phyloP scores from a whole-genome alignment of 2,329 filamentous ascomycete species.

The Alternaria gansuensis region DNA sequence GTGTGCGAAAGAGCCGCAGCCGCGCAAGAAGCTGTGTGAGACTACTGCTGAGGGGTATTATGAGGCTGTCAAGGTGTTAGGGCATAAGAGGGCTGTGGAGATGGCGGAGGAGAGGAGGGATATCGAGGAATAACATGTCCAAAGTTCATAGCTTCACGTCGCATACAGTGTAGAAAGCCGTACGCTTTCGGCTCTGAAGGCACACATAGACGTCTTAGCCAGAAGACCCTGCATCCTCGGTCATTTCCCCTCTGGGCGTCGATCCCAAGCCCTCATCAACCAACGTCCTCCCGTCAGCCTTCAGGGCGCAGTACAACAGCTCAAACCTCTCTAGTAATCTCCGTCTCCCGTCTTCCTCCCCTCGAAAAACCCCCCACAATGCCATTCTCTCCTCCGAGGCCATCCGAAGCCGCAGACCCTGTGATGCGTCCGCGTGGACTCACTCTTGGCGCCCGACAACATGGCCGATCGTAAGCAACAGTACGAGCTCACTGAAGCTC shows the following conservation, averaged over 20 bases:
- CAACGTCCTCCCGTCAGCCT: conserved; percentile 19
- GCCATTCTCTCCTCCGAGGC: background rate
- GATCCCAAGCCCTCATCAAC: conserved; percentile 9
- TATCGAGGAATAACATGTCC: background rate
- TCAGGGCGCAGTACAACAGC: conserved; percentile 1
- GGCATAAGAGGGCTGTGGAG: background rate
- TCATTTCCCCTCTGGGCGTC: conserved; percentile 4
- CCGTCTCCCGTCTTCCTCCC: conserved; percentile 1
- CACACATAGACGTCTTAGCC: conserved; percentile 11
- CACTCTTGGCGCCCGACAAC: conserved; percentile 24
- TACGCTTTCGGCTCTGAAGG: background rate
- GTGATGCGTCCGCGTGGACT: conserved; percentile 20
- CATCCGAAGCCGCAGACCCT: conserved; percentile 14
- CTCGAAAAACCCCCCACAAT: background rate
- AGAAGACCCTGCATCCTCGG: conserved; percentile 10
- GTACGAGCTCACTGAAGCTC: conserved; percentile 26
- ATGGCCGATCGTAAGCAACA: conserved; percentile 21
- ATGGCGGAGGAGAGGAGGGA: background rate
- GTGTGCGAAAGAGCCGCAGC: conserved; percentile 41
- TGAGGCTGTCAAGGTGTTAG: conserved; percentile 33
- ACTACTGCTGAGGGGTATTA: conserved; percentile 47
- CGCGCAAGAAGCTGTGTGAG: conserved; percentile 30
- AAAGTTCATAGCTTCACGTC: background rate
- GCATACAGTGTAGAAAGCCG: background rate
- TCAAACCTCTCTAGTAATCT: background rate